Conservation (phyloP, 2,329 filamentous ascomycete genomes). For the Bipolaris oryzae region DNA sequence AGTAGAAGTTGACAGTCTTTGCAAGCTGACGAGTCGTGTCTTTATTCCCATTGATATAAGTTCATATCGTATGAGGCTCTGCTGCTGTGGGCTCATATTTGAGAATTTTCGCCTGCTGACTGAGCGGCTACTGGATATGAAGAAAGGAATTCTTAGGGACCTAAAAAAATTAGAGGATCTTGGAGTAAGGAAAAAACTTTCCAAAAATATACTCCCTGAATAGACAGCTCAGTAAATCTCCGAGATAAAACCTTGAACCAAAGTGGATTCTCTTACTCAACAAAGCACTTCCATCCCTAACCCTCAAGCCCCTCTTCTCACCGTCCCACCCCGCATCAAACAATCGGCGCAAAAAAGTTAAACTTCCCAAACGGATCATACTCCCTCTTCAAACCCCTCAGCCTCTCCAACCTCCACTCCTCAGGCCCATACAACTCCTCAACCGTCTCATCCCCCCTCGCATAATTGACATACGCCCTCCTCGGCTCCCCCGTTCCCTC, state of each 20-base stretch:
- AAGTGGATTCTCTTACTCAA: not conserved
- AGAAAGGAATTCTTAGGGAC: too few relatives aligned
- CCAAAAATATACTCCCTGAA: too few relatives aligned
- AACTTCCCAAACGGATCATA: conserved; percentile 44
- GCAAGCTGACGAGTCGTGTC: too few relatives aligned
- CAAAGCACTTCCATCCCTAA: not conserved
- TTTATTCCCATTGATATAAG: too few relatives aligned
- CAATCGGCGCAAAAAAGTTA: conserved; percentile 37
- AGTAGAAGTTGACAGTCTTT: too few relatives aligned
- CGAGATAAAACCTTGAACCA: not conserved
- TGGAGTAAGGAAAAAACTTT: too few relatives aligned
- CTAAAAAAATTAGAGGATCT: not conserved
- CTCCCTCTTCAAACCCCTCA: conserved; percentile 40
- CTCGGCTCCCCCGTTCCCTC: conserved; percentile 15
- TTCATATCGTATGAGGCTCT: too few relatives aligned
- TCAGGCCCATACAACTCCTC: conserved; percentile 45
- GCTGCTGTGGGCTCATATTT: too few relatives aligned
- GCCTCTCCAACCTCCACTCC: conserved; percentile 39
- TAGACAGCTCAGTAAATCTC: not conserved
- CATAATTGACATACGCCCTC: conserved; percentile 45
- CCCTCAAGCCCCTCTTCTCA: not conserved
- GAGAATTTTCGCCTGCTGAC: too few relatives aligned
- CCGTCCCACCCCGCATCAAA: not conserved
- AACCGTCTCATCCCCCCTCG: conserved; percentile 34
- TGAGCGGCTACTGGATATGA: too few relatives aligned